Percentiles rank a stretch among this genome's conserved stretches.
phyloP scores from a whole-genome alignment of 371 early-diverging fungal species.

The Apophysomyces trapeziformis region DNA sequence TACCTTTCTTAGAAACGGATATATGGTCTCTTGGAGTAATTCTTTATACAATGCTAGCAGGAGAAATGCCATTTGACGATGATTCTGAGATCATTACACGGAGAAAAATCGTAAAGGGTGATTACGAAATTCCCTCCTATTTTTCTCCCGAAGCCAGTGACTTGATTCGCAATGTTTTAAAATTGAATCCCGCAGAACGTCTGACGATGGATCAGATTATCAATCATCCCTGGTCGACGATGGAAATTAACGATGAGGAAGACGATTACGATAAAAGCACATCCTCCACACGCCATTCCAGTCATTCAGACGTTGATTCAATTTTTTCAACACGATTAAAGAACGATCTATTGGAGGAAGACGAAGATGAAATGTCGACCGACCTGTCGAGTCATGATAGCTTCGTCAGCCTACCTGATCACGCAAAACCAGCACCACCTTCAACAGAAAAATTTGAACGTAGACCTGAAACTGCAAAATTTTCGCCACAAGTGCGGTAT shows the following conservation, averaged over 20 bases:
- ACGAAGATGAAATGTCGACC: constrained; percentile 25
- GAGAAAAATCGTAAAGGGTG: constrained; percentile 72
- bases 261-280: constrained; percentile 30
- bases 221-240: constrained; percentile 71
- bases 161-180: constrained; percentile 62
- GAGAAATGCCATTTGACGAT: constrained; percentile 86
- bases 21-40: constrained; percentile 89
- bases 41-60: constrained; percentile 80
- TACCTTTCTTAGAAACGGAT: constrained; percentile 66
- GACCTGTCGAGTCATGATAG: constrained; percentile 24
- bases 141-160: constrained; percentile 54
- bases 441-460: background rate
- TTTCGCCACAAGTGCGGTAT: constrained; percentile 34
- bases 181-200: constrained; percentile 68
- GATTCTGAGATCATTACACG: constrained; percentile 74
- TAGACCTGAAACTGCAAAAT: constrained; percentile 15
- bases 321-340: constrained; percentile 23
- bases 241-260: constrained; percentile 34
- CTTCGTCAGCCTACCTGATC: constrained; percentile 9
- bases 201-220: constrained; percentile 68
- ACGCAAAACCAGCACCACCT: constrained; percentile 4
- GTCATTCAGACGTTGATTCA: constrained; percentile 37
- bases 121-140: constrained; percentile 74
- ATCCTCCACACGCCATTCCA: constrained; percentile 33
- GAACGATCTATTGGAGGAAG: constrained; percentile 22